Evolutionary conservation across 371 early-diverging fungal genomes (phyloP).

Genomic region (Coemansia sp.): DNA sequence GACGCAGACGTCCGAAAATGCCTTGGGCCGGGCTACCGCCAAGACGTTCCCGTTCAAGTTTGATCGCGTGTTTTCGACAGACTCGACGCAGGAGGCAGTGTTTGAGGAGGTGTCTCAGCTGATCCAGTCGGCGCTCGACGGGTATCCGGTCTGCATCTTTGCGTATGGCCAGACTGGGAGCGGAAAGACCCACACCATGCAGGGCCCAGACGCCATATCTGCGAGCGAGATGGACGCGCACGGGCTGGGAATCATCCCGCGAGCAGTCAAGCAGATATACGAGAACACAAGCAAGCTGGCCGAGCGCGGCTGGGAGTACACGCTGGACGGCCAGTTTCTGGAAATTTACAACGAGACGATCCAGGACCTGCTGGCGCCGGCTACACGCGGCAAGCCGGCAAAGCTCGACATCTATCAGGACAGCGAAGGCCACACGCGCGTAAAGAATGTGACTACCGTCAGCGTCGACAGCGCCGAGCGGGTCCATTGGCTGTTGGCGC

Average conservation of each 20-base stretch:
- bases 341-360: conserved; percentile 98
- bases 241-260: conserved; percentile 83
- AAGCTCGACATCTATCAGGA: conserved; percentile 85
- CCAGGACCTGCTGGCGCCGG: conserved; percentile 73
- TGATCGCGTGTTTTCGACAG: conserved; percentile 80
- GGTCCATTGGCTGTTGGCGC: conserved; percentile 69
- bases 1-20: conserved; percentile 50
- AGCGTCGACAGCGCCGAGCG: conserved; percentile 65
- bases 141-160: conserved; percentile 98
- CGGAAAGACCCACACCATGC: conserved; percentile 94
- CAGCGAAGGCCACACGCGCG: conserved; percentile 69
- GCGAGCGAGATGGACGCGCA: conserved; percentile 46
- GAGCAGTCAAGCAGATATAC: conserved; percentile 86
- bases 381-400: conserved; percentile 32
- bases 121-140: conserved; percentile 95
- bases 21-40: conserved; percentile 49
- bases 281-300: conserved; percentile 67
- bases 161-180: conserved; percentile 99
- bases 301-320: conserved; percentile 85
- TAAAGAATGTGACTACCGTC: conserved; percentile 73
- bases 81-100: conserved; percentile 74
- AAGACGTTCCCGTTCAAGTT: conserved; percentile 77
- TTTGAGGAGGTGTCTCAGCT: conserved; percentile 95
- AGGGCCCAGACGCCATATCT: conserved; percentile 57
- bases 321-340: conserved; percentile 81